These are phyloP conservation scores for Microbotryomycetes sp. DNA, from an alignment of 1,284 basidiomycete species.

Conservation along the genomic window DNA sequence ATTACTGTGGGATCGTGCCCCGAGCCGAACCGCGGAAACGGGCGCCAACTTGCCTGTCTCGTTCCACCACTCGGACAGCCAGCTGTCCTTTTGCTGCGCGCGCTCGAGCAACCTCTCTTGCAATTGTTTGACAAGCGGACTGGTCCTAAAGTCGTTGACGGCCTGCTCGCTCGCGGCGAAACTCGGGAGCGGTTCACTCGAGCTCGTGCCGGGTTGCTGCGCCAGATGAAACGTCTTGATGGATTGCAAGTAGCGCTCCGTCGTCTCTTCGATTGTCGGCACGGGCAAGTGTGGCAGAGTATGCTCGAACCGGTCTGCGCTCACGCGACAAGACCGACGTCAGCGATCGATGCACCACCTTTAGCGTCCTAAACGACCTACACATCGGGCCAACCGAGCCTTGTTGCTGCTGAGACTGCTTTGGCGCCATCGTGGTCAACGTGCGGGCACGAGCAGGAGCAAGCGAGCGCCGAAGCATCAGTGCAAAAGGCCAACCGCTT, in stretches of 20 bases:
- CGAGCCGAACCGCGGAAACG: not conserved
- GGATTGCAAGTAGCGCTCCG: slow-evolving; percentile 76
- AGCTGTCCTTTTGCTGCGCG: slow-evolving; percentile 58
- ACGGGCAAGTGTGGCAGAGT: slow-evolving; percentile 77
- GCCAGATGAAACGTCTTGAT: slow-evolving; percentile 66
- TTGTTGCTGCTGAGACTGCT: not conserved
- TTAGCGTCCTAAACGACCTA: not conserved
- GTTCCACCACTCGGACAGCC: slow-evolving; percentile 98
- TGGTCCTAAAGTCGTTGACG: slow-evolving; percentile 64
- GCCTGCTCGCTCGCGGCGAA: slow-evolving; percentile 38
- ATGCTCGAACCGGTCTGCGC: slow-evolving; percentile 45
- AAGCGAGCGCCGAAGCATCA: no score
- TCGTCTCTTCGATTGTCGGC: slow-evolving; percentile 69
- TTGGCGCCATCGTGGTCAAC: not conserved
- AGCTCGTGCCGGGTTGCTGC: slow-evolving; percentile 42
- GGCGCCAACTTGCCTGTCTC: slow-evolving; percentile 49
- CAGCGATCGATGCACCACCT: not conserved
- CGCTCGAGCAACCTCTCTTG: slow-evolving; percentile 71
- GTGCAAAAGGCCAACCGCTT: slow-evolving; percentile 3
- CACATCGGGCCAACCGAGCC: slow-evolving; percentile 10
- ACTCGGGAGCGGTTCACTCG: slow-evolving; percentile 28
- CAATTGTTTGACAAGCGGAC: slow-evolving; percentile 63
- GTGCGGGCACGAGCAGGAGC: not conserved
- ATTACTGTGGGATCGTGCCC: not conserved
- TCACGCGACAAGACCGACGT: not conserved